These are phyloP conservation scores for Candida ponderosae DNA, from an alignment of 805 yeast genomes.

Conservation along the genomic window DNA sequence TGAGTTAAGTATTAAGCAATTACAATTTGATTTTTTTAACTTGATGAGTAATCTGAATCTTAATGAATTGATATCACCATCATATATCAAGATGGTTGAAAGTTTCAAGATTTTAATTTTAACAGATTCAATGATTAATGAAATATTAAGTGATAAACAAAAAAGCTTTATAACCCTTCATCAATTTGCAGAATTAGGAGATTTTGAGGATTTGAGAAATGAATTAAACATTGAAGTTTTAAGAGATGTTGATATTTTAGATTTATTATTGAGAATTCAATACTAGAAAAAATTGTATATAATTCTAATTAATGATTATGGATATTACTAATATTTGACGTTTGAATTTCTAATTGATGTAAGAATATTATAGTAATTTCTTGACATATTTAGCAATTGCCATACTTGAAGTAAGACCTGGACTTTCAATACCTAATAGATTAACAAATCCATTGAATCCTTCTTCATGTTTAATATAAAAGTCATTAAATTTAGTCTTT, in stretches of 20 bases:
- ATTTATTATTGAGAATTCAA: too few relatives aligned
- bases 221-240: too few relatives aligned
- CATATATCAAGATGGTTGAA: constrained; percentile 17
- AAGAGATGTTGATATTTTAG: too few relatives aligned
- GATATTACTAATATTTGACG: too few relatives aligned
- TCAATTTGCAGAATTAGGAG: constrained; percentile 22
- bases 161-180: constrained; percentile 4
- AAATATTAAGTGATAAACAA: constrained; percentile 10
- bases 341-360: background rate
- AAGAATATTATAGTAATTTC: constrained; percentile 7
- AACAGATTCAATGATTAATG: constrained; percentile 16
- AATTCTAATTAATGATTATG: constrained; percentile 1
- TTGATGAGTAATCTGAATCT: background rate
- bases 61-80: background rate
- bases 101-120: constrained; percentile 20
- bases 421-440: constrained; percentile 80
- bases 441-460: constrained; percentile 76
- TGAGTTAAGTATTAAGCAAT: constrained; percentile 25
- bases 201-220: constrained; percentile 19
- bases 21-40: constrained; percentile 22
- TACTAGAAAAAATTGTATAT: too few relatives aligned
- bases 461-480: constrained; percentile 59
- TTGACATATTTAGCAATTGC: constrained; percentile 75
- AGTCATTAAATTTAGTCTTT: constrained; percentile 55
- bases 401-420: constrained; percentile 78